These are phyloP conservation scores for Backusella macrospora DNA, from an alignment of 192 early-diverging fungal genomes.

Conservation along the genomic window DNA sequence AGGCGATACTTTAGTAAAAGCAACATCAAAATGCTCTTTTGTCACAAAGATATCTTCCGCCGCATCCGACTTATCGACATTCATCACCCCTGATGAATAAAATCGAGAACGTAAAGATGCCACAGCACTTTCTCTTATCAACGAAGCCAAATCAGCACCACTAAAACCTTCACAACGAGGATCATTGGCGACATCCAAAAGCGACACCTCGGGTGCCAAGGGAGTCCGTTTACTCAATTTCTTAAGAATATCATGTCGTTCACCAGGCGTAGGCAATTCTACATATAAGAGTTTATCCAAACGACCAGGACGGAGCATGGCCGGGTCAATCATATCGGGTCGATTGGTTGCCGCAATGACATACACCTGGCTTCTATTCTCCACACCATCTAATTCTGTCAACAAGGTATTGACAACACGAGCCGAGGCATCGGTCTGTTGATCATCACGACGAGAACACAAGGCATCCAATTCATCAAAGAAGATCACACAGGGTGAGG, in stretches of 20 bases:
- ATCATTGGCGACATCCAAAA: conserved; percentile 64
- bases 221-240: conserved; percentile 84
- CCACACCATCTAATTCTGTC: conserved; percentile 96
- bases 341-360: conserved; percentile 98
- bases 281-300: conserved; percentile 98
- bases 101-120: conserved; percentile 71
- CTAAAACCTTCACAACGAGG: conserved; percentile 69
- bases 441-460: conserved; percentile 87
- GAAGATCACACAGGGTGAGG: conserved; percentile 95
- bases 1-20: conserved; percentile 78
- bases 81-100: conserved; percentile 44
- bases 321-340: conserved; percentile 89
- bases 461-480: conserved; percentile 98
- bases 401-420: conserved; percentile 97
- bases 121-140: conserved; percentile 82
- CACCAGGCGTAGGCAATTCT: conserved; percentile 79
- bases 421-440: conserved; percentile 86
- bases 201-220: conserved; percentile 57
- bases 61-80: conserved; percentile 17
- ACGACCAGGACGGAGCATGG: conserved; percentile 96
- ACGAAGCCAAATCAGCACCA: conserved; percentile 77
- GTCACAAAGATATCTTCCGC: conserved; percentile 57
- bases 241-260: conserved; percentile 83
- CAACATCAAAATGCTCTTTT: conserved; percentile 72
- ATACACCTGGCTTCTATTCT: conserved; percentile 86